Percentiles rank a stretch among this genome's conserved stretches.
Evolutionary conservation across 106 monocot genomes (phyloP).

Genomic region (Vanilla planifolia): DNA sequence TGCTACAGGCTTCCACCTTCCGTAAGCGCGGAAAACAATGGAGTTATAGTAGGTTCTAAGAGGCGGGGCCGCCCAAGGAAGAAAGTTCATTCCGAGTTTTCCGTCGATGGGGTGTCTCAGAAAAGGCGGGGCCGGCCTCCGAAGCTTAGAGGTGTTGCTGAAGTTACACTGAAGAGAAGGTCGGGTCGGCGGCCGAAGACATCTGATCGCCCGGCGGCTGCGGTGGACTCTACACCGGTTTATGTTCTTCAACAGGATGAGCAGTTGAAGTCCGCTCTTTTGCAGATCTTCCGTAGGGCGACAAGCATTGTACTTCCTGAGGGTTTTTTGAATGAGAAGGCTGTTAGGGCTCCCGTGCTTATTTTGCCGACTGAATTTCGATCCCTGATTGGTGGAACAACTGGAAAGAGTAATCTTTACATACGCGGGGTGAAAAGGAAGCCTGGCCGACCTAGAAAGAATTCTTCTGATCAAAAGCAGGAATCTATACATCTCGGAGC

Average conservation of each 20-base stretch:
- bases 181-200: conserved; percentile 4
- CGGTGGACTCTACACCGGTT: not conserved
- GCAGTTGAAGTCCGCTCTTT: not conserved
- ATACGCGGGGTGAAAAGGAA: conserved; percentile 8
- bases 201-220: no score
- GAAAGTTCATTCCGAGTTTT: not conserved
- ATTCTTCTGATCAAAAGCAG: not conserved
- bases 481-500: not conserved
- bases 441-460: conserved; percentile 11
- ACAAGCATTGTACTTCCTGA: conserved; percentile 3
- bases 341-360: not conserved
- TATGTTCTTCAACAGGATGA: not conserved
- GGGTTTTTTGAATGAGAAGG: not conserved
- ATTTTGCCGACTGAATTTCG: not conserved
- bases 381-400: not conserved
- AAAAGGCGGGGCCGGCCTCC: conserved; percentile 9
- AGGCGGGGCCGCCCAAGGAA: conserved; percentile 13
- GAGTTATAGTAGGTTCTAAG: not conserved
- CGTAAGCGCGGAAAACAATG: not conserved
- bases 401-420: not conserved
- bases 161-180: not conserved
- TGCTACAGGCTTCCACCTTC: conserved; percentile 22
- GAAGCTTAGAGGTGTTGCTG: not conserved
- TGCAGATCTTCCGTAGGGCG: not conserved
- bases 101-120: not conserved